Evolutionary conservation across 176 grass and related monocot genomes (phyloP), one percentile per base, ranked within the genome.

Genomic region (Coix lacrymajobi): DNA sequence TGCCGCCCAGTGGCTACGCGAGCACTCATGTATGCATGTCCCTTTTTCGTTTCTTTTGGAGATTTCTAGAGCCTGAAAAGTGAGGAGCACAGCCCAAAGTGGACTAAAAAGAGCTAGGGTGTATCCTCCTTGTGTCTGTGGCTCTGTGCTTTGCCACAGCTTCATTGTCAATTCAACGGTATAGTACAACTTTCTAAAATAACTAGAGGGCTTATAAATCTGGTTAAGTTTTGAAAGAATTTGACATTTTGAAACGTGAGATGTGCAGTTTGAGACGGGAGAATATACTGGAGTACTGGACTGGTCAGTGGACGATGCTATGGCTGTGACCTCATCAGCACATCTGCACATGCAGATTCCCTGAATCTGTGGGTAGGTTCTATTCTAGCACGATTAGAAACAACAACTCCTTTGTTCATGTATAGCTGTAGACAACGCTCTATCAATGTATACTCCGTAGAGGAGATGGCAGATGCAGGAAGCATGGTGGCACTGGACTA

Each of bases 281-380:
- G 36, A 37, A 40, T 10, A 10, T 10, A 40, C 39, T n/a, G n/a
- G n/a, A n/a, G n/a, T n/a, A n/a, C n/a, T n/a, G n/a, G n/a, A 56
- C 20, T 45, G 6, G 7, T 48, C 40, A 31, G 10, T 45, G 69
- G 25, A 29, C 69, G 31, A 6, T 48, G 29, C 17, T 29, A 3
- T 44, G 38, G 24, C 7, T 73, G 58, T 80, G 68, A 61, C 31
- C 51, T 75, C 60, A 74, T 36, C 77, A 73, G 62, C 61, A 81
- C 60, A 74, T 36, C 77, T 64, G 62, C 61, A 81, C 12, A 8
- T 8, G 19, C 51, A 51, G 32, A 68, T 28, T 44, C 57, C 46
- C 17, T 76, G 48, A 87, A 87, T 51, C 33, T 68, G n/a, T 67
- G n/a, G 31, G 6, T n/a, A n/a, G n/a, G n/a, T n/a, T n/a, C n/a